Evolutionary conservation across 1,284 basidiomycete species (phyloP), one percentile per base, ranked within the genome.

Genomic region (Chalciporus sp.): DNA sequence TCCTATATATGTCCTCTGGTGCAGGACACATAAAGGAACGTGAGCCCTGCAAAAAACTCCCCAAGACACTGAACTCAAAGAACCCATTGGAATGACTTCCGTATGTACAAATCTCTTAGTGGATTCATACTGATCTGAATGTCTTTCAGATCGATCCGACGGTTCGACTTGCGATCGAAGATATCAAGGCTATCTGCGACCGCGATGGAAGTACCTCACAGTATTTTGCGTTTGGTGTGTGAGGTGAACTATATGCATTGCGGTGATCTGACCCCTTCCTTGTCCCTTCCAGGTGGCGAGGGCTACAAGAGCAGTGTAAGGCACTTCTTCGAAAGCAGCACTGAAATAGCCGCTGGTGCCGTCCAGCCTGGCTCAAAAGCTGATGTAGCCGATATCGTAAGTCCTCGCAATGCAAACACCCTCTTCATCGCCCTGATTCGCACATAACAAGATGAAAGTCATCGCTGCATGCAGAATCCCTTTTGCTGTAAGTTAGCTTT

Each of bases 271-370:
- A 31, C 12, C 29, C 29, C 23, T 35, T 35, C 14, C 11, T 59
- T 57, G 57, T 39, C 29, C 29, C 23, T 35, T 35, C 14, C 11
- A 58, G 57, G 57, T 39, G 56, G 49, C 12, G 48, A 31, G 8
- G 57, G 57, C 23, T 57, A 57, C 42, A 43, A 58, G 12, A 37
- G 46, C 37, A 44, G 56, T 20, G 41, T 57, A 7, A 23, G 28
- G 27, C 56, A 57, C 49, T 48, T 43, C 37, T 53, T 53, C 8
- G 56, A 54, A 17, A 57, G 56, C 14, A 58, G 56, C 12, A 33
- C 56, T 9, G 45, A 58, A 16, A 45, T 54, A 35, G 44, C 56
- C 10, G 19, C 28, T 16, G 52, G 35, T 37, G 56, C 56, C 23
- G 56, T 57, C 28, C 56, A 57, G 28, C 56, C 56, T 19, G 56